Percentiles rank a stretch among this genome's conserved stretches.
Evolutionary conservation across 2,329 filamentous ascomycete species (phyloP).

Genomic region (Ramularia collo-cygni): DNA sequence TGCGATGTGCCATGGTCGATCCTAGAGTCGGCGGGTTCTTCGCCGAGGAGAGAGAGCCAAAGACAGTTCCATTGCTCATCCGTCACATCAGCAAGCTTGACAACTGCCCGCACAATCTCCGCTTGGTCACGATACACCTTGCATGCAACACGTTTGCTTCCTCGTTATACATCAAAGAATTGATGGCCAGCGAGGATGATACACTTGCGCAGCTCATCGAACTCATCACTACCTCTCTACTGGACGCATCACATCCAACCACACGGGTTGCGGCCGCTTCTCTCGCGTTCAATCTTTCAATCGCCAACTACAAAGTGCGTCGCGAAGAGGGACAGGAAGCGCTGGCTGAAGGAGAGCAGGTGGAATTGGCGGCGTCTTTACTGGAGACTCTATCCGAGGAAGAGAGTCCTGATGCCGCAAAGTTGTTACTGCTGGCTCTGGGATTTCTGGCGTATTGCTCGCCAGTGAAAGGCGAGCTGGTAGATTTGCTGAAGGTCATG

Average conservation of each 20-base stretch:
- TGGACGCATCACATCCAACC: slow-evolving; percentile 67
- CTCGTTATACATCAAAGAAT: slow-evolving; percentile 55
- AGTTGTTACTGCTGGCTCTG: slow-evolving; percentile 68
- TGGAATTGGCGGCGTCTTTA: slow-evolving; percentile 74
- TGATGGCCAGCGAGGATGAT: slow-evolving; percentile 18
- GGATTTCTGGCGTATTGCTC: slow-evolving; percentile 70
- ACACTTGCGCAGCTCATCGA: slow-evolving; percentile 52
- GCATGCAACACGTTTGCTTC: slow-evolving; percentile 79
- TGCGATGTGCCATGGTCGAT: slow-evolving; percentile 71
- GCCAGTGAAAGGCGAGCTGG: slow-evolving; percentile 64
- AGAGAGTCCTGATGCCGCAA: slow-evolving; percentile 56
- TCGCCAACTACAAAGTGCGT: slow-evolving; percentile 61
- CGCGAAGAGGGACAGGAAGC: slow-evolving; percentile 50
- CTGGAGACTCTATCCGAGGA: slow-evolving; percentile 63
- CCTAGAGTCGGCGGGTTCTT: slow-evolving; percentile 73
- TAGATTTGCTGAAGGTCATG: slow-evolving; percentile 70
- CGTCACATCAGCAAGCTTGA: slow-evolving; percentile 48
- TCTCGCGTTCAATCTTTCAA: slow-evolving; percentile 74
- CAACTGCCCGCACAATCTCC: slow-evolving; percentile 70
- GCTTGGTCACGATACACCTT: slow-evolving; percentile 76
- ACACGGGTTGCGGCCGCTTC: slow-evolving; percentile 76
- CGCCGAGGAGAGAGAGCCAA: slow-evolving; percentile 60
- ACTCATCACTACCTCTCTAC: slow-evolving; percentile 68
- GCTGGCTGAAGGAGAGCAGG: slow-evolving; percentile 63
- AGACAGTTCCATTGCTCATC: slow-evolving; percentile 59